Percentiles rank a stretch among this genome's conserved stretches.
phyloP scores from a whole-genome alignment of 352 stramenopile species.

The Globisporangium carolinianum region DNA sequence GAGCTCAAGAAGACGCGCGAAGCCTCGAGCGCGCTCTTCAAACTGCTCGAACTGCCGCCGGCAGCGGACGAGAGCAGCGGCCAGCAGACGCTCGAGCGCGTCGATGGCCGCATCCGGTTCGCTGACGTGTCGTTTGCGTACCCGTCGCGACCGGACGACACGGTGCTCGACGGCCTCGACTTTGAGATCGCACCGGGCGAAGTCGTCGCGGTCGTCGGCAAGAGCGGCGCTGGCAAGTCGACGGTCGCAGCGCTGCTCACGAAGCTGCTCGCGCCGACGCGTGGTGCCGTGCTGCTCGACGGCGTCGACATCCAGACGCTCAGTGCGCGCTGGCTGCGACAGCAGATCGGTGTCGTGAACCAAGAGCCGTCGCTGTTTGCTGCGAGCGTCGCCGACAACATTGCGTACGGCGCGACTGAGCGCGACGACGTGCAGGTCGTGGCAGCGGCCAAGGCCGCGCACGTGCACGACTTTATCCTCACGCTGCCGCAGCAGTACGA shows the following conservation, averaged over 20 bases:
- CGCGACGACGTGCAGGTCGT: slow-evolving; percentile 53
- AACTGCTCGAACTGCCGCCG: slow-evolving; percentile 48
- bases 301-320: slow-evolving; percentile 63
- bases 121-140: slow-evolving; percentile 82
- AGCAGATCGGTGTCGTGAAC: slow-evolving; percentile 86
- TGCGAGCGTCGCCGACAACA: slow-evolving; percentile 79
- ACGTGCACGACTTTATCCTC: slow-evolving; percentile 77
- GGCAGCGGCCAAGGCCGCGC: slow-evolving; percentile 56
- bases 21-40: slow-evolving; percentile 66
- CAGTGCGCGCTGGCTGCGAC: slow-evolving; percentile 64
- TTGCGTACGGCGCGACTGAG: slow-evolving; percentile 62
- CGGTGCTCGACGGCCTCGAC: slow-evolving; percentile 57
- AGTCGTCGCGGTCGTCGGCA: slow-evolving; percentile 81
- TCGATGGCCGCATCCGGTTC: slow-evolving; percentile 70
- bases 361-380: slow-evolving; percentile 82
- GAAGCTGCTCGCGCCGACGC: slow-evolving; percentile 63
- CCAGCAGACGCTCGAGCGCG: slow-evolving; percentile 23
- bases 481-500: slow-evolving; percentile 92
- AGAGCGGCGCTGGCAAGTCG: slow-evolving; percentile 79
- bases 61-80: neutral
- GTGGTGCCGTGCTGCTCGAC: slow-evolving; percentile 55
- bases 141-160: slow-evolving; percentile 58
- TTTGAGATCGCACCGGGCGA: slow-evolving; percentile 74
- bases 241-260: slow-evolving; percentile 77
- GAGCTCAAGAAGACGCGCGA: slow-evolving; percentile 73